Evolutionary conservation across 306 rosid genomes (phyloP), one percentile per base, ranked within the genome.

Genomic region (Fagus sylvatica): DNA sequence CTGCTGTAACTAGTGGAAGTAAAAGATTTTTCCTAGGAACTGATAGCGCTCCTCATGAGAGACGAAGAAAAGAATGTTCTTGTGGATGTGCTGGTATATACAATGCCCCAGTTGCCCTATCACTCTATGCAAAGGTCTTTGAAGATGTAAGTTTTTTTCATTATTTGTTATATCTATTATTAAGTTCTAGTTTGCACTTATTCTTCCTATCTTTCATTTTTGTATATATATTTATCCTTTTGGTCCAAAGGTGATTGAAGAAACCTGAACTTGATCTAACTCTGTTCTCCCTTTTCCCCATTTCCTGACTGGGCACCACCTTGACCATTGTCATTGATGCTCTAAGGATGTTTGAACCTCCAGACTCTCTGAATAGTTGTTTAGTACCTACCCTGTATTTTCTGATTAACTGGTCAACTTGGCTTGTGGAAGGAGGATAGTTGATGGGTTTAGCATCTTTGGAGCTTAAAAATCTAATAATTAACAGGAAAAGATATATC

Each of bases 31-130:
- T 94, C 85, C 92, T 94, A 39, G 98, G 98, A 80, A 90, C 96
- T 53, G 97, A 94, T 80, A 94, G 97, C 55, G 98, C 97, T 77
- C 98, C 98, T 53, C 98, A 92, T 77, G 98, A 94, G 78, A 89
- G 85, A 79, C 90, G 48, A 68, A 90, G 75, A 16, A 94, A 94
- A 83, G 98, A 94, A 82, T 71, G 87, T 73, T 0, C 93, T 36
- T 94, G 98, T 80, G 96, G 98, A 32, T 90, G 98, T 85, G 96
- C 97, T 64, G 98, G 98, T 79, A 87, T 92, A 84, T 92, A 82
- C 90, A 92, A 85, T 69, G 89, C 96, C 73, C 93, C 89, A 16
- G 94, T 94, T 59, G 96, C 98, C 75, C 76, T 94, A 64, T 89
- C 98, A 67, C 74, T 90, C 55, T 94, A 94, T 61, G 94, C 97